Base-by-base conservation (phyloP, 345 rosid genomes). In the Pseudoturritis turrita region DNA sequence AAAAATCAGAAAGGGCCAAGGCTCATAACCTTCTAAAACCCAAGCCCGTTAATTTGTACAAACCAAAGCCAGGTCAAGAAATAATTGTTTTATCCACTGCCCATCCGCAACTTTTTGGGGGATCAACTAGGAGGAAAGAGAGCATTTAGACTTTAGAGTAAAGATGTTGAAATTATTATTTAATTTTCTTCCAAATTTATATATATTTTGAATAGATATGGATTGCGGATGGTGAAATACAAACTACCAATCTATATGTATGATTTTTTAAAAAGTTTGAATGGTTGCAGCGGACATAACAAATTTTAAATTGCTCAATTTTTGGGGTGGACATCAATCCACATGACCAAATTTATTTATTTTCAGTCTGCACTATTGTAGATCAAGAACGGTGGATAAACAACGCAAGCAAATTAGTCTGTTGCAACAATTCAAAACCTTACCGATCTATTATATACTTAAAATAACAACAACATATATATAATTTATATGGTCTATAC, bases 41-140 rank as follows among this genome's bases (percentile, higher is more conserved):
- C 10, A 51, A 62, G 55, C 70, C 76, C 70, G 41, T 52, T 53
- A 7, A 6, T 53, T 43, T 62, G 37, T 35, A 35, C 21, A 35
- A 9, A 49, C 23, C 36, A 49, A 35, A 64, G 33, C 31, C 45
- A 64, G 47, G 29, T 11, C 3, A 40, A 2, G 22, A 14, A 5
- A 40, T 43, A 29, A 29, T 10, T 17, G 21, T 17, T 8, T 25
- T 51, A 19, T n/a, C 52, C 46, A 40, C 35, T 55, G 18, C 15
- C 59, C 41, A 49, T 17, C 51, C 39, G 3, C 41, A 19, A 12
- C 1, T 13, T 26, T 28, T 31, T 36, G 12, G 1, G 49, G 68
- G 40, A 59, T 58, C 49, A 59, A 47, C 59, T 59, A 70, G 50
- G 68, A 25, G 50, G 51, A 37, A 49, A 49, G 19, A 65, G 11